These are phyloP conservation scores for Corchorus capsularis DNA, from an alignment of 345 rosid genomes.

Conservation along the genomic window DNA sequence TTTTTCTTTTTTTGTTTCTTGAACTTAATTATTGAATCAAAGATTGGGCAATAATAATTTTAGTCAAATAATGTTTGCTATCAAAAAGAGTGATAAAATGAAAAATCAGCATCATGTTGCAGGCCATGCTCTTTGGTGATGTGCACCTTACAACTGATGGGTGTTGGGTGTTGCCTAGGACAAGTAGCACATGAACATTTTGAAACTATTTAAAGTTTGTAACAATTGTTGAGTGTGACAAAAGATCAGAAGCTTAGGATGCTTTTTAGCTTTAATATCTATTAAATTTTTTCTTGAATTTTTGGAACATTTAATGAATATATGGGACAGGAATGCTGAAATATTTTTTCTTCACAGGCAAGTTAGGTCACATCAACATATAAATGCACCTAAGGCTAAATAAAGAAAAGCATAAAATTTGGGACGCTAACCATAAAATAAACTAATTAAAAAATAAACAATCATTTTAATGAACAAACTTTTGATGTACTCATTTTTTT, in stretches of 20 bases:
- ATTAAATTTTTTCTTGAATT: neutral
- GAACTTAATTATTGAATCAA: neutral
- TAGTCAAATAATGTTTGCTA: neutral
- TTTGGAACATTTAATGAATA: neutral
- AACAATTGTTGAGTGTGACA: conserved; percentile 4
- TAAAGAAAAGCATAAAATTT: neutral
- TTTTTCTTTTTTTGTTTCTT: neutral
- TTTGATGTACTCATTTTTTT: too few relatives aligned
- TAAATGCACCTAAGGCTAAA: neutral
- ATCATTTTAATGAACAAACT: too few relatives aligned
- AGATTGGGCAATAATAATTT: neutral
- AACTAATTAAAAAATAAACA: neutral
- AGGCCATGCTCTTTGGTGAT: neutral
- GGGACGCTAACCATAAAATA: neutral
- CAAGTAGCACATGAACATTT: neutral
- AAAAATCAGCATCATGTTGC: neutral
- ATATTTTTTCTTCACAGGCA: neutral
- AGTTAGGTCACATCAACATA: conserved; percentile 11
- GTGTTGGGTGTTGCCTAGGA: neutral
- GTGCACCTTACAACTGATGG: neutral
- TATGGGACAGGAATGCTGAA: neutral
- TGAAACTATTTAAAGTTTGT: neutral
- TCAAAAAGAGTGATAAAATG: neutral
- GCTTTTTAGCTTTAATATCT: neutral
- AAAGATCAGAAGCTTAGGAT: neutral